A percentile compares a stretch with the other conserved stretches of the same genome.
Evolutionary conservation across 352 stramenopile genomes (phyloP).

Genomic region (Phytopythium montanum): DNA sequence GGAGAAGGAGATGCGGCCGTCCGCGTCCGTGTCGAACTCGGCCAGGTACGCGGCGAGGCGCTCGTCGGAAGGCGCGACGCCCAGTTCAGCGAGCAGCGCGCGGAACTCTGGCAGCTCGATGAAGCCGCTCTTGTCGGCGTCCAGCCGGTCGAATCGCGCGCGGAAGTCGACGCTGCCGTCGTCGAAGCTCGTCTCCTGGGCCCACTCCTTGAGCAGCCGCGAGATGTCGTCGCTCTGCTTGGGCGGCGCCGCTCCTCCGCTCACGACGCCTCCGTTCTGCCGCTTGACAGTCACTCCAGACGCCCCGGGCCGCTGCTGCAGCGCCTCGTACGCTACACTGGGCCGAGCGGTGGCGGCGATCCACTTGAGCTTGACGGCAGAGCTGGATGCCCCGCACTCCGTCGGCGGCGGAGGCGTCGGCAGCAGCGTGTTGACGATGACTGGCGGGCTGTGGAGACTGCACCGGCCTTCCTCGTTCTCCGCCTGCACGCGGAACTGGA

Average conservation of each 20-base stretch:
- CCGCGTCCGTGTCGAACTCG: constrained; percentile 75
- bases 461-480: constrained; percentile 69
- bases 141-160: constrained; percentile 71
- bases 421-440: constrained; percentile 84
- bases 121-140: constrained; percentile 65
- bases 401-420: constrained; percentile 56
- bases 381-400: constrained; percentile 11
- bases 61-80: constrained; percentile 74
- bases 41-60: constrained; percentile 79
- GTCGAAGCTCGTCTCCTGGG: constrained; percentile 74
- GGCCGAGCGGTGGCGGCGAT: constrained; percentile 28
- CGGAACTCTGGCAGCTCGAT: constrained; percentile 85
- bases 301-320: constrained; percentile 19
- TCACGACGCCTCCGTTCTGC: background rate
- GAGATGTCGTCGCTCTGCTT: constrained; percentile 56
- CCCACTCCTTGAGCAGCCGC: constrained; percentile 82
- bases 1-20: constrained; percentile 82
- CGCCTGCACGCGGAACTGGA: constrained; percentile 87
- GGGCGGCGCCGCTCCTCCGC: constrained; percentile 10
- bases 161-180: constrained; percentile 67
- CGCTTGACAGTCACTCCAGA: constrained; percentile 20
- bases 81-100: constrained; percentile 83
- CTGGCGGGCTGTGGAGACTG: constrained; percentile 65
- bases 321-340: constrained; percentile 46
- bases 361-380: constrained; percentile 56